Base-by-base conservation (phyloP, 371 early-diverging fungal genomes). In the Zopfochytrium polystomum region DNA sequence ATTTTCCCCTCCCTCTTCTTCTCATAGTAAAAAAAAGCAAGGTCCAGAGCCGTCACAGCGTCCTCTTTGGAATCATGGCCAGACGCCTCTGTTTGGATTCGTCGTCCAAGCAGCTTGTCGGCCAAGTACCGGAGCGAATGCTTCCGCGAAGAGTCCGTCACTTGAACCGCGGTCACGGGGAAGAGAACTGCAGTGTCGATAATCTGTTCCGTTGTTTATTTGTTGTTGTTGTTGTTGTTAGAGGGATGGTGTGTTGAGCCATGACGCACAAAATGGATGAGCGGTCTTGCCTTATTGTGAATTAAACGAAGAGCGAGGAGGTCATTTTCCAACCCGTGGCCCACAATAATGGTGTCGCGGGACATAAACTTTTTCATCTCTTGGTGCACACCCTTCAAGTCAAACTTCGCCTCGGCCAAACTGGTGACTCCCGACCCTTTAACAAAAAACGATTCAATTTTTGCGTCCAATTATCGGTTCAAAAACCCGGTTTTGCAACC, bases 41-140 rank as follows among this genome's bases (percentile, higher is more conserved):
- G 61, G 58, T 90, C 90, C 59, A 92, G 64, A 15, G 84, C 80
- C 9, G 90, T 81, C 47, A 71, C 60, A 3, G 91, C 89, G 78
- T 92, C 92, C 74, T 90, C 89, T 20, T 76, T 71, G 31, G 86
- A 82, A 70, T 90, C 89, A 77, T 92, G 92, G 43, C 89, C 89
- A 9, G 18, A 27, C 42, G n/a, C 15, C 31, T 64, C 62, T 1
- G 66, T 65, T 65, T 90, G 92, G 64, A 90, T 90, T 7, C 62
- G 42, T 46, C 83, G 74, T 13, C 80, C 72, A 22, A 91, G 64
- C 47, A 82, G 72, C 48, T 70, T 76, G n/a, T 79, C 71, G 0
- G 87, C 58, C 31, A 91, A 74, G 62, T 73, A 63, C 42, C 80
- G 77, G 38, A 91, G 71, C 6, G 72, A 54, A 42, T 61, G 52